Conservation (phyloP, 2,329 filamentous ascomycete species). For the Elsinoe australis region DNA sequence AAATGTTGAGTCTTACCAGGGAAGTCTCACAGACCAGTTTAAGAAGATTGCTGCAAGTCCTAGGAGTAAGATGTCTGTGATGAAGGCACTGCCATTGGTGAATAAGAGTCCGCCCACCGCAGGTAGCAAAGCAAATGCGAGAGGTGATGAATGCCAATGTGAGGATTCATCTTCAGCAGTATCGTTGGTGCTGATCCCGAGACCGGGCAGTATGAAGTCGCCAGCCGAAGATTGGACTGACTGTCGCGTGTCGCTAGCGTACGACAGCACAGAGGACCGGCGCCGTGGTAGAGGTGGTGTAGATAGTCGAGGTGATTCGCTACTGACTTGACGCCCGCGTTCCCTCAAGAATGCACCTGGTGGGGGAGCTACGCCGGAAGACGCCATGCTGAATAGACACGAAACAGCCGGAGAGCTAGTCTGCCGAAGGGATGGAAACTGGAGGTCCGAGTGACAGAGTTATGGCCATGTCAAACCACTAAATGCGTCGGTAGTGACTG, state of each 20-base stretch:
- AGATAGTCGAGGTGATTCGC: conserved; percentile 13
- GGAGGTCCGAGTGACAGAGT: conserved; percentile 7
- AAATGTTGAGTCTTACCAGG: conserved; percentile 56
- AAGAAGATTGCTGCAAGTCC: conserved; percentile 75
- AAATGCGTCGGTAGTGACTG: neutral
- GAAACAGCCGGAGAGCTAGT: too few species aligned
- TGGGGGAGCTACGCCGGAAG: conserved; percentile 18
- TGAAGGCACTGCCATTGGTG: conserved; percentile 70
- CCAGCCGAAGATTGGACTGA: conserved; percentile 60
- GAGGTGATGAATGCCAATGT: conserved; percentile 69
- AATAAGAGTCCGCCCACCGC: conserved; percentile 80
- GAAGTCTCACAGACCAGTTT: conserved; percentile 84
- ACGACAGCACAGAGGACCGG: conserved; percentile 71
- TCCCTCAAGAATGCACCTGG: conserved; percentile 12
- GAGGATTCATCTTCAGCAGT: conserved; percentile 47
- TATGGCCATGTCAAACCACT: conserved; percentile 4
- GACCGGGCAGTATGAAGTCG: conserved; percentile 55
- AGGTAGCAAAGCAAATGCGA: conserved; percentile 76
- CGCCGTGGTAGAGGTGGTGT: conserved; percentile 41
- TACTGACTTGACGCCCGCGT: conserved; percentile 4
- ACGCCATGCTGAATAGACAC: too few species aligned
- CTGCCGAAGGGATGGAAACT: too few species aligned
- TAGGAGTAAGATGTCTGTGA: conserved; percentile 78
- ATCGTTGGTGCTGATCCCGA: conserved; percentile 22
- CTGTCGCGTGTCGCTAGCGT: conserved; percentile 62